Evolutionary conservation across 1,139 yeast genomes (phyloP), one percentile per base, ranked within the genome.

Genomic region (Hyphopichia khmerensis): DNA sequence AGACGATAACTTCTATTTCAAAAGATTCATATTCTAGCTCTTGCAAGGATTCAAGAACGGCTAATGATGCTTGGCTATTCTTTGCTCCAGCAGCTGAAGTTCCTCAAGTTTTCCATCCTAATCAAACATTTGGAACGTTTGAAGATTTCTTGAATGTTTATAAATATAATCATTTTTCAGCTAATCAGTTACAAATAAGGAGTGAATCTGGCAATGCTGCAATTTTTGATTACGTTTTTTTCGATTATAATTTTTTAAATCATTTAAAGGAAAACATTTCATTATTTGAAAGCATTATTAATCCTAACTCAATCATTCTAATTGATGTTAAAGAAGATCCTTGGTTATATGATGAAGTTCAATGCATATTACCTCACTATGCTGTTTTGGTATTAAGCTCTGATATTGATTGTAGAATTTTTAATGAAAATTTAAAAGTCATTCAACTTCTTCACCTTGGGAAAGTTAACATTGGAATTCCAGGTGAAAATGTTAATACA

Each of bases 301-400:
- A 36, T 15, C 18, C 10, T 2, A 16, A 41, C 2, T 41, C 60
- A 4, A 24, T 53, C 10, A 33, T 56, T 6, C 16, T 57, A 6
- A 43, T 50, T 4, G 62, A 57, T 39, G 46, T 57, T 15, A 47
- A 39, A 16, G 45, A 44, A 4, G 38, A 48, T 44, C 55, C 55
- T 7, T 55, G 56, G 56, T 33, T 51, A n/a, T 44, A 43, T 21
- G 44, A 44, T 16, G 43, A 43, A 27, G 40, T 51, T 5, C 43
- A 43, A 24, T 27, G 37, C 10, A 3, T 36, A 9, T 39, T 49
- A 6, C 43, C 49, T 2, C 33, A 38, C 3, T 39, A 44, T 35
- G 38, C 36, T 14, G 51, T 55, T 1, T 41, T 57, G 17, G 50
- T 46, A 6, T 26, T 53, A 23, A 45, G 42, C 30, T 51, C 58